A percentile compares a stretch with the other conserved stretches of the same genome.
Evolutionary conservation across 768 basidiomycete species (phyloP).

Genomic region (Rhizopogon vesiculosus): DNA sequence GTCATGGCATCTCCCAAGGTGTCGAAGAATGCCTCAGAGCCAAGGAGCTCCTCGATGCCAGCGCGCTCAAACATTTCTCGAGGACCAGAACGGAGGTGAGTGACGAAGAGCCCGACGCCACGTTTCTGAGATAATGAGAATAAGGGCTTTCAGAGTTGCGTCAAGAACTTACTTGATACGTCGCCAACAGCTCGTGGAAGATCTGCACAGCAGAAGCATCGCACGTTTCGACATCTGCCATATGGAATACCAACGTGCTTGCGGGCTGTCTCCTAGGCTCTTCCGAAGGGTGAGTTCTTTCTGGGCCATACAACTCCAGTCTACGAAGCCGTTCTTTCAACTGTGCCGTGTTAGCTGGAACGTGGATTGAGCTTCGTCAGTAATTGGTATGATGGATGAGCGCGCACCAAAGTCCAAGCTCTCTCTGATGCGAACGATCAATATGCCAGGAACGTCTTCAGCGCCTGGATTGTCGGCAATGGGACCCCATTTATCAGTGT

Average conservation of each 20-base stretch:
- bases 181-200: conserved; percentile 71
- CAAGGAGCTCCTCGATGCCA: conserved; percentile 38
- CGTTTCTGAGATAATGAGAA: conserved; percentile 28
- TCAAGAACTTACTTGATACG: conserved; percentile 56
- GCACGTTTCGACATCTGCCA: conserved; percentile 86
- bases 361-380: not conserved
- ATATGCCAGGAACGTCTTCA: conserved; percentile 73
- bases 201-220: conserved; percentile 91
- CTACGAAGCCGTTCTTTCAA: conserved; percentile 67
- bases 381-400: conserved; percentile 1
- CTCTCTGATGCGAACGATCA: conserved; percentile 89
- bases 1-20: conserved; percentile 40
- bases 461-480: conserved; percentile 84
- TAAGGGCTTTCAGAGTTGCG: not conserved
- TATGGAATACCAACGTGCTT: conserved; percentile 81
- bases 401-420: conserved; percentile 82
- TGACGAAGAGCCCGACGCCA: conserved; percentile 40
- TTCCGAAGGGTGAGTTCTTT: conserved; percentile 84
- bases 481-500: conserved; percentile 86
- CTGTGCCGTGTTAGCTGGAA: conserved; percentile 1
- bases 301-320: conserved; percentile 83
- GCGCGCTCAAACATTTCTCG: conserved; percentile 37
- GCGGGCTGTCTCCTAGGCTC: conserved; percentile 73
- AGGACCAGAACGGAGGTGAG: conserved; percentile 37
- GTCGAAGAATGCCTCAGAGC: conserved; percentile 39